A percentile compares a stretch with the other conserved stretches of the same genome.
Conservation (phyloP, 2,329 filamentous ascomycete genomes). For the Beauveria pseudobassiana region DNA sequence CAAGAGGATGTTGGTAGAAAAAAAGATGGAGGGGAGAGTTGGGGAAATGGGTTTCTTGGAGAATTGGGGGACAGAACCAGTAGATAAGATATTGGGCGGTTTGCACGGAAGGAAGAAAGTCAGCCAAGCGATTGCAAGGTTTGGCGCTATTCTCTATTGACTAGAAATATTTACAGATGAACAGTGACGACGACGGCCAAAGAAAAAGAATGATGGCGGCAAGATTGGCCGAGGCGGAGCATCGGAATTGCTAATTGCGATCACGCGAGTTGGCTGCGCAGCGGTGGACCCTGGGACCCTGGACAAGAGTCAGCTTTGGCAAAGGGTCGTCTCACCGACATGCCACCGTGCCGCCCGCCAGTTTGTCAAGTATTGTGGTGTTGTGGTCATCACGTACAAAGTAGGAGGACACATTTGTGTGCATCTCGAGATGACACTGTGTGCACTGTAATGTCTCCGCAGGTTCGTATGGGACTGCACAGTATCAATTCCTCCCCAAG, state of each 20-base stretch:
- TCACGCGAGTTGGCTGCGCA: conserved; percentile 8
- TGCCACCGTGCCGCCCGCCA: background rate
- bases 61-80: conserved; percentile 1
- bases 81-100: background rate
- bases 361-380: background rate
- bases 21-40: background rate
- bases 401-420: background rate
- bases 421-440: background rate
- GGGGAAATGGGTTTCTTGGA: background rate
- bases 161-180: too few relatives aligned
- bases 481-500: background rate
- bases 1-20: background rate
- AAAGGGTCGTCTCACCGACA: conserved; percentile 1
- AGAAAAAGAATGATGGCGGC: background rate
- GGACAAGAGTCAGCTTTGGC: background rate
- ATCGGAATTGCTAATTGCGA: conserved; percentile 11
- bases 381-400: background rate
- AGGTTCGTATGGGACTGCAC: background rate
- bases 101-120: too few relatives aligned
- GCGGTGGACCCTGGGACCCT: background rate
- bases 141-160: too few relatives aligned
- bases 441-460: background rate
- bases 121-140: too few relatives aligned
- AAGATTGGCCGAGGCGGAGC: conserved; percentile 4
- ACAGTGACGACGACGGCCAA: too few relatives aligned